Base-by-base conservation (phyloP, 2,329 filamentous ascomycete species). In the Colletotrichum sp. region DNA sequence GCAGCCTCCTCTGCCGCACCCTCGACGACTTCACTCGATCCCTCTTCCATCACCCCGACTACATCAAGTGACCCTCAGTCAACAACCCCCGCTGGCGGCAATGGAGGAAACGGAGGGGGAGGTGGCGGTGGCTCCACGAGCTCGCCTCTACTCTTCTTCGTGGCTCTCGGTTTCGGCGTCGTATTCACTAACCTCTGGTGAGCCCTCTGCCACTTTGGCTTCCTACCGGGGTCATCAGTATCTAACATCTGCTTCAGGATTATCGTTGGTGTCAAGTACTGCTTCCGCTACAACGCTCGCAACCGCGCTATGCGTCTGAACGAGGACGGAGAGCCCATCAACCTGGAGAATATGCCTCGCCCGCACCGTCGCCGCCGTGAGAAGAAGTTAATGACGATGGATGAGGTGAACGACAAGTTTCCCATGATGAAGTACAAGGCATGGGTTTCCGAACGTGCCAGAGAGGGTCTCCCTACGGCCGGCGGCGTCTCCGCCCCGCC, bases 181-280 rank as follows among this genome's bases (percentile, higher is more conserved):
- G 97, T 99, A 60, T 99, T 99, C 83, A 99, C 97, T 67, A 99
- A 99, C 85, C 88, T 99, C 85, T 99, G 97, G 97, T 99, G 90
- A 88, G 94, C 76, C 49, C 30, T 57, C 21, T 30, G 18, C 26
- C 34, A 16, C 13, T n/a, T 21, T n/a, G 3, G 15, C 15, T 36
- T 70, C 65, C 32, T 62, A 8, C 12, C 4, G 26, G 18, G 4
- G 8, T 13, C 24, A 21, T 66, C 49, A 49, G n/a, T 32, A 30
- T 36, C 60, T 74, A 77, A 76, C 34, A 24, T 12, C 80, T 84
- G 80, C 84, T 79, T 69, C 81, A 99, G 97, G 97, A 99, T 99
- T 82, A 99, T 99, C 81, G 97, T 99, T 77, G 97, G 97, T 80
- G 97, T 99, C 77, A 99, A 99, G 87, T 99, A 99, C 86, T 99